Evolutionary conservation across 345 rosid species (phyloP).

Genomic region (Eucalyptus fibrosa): DNA sequence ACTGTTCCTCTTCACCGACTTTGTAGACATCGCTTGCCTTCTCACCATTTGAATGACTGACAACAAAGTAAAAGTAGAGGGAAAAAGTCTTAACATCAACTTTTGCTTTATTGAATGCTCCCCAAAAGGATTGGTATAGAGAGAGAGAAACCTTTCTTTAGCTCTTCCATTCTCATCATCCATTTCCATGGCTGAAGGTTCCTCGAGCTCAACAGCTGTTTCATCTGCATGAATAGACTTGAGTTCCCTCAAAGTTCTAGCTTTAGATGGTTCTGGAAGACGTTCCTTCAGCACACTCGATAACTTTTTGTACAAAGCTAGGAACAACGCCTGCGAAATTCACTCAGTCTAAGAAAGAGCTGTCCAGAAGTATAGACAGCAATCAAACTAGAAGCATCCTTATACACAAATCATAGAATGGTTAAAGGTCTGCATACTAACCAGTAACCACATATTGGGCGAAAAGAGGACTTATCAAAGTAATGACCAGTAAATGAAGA

Average conservation of each 20-base stretch:
- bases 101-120: background rate
- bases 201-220: conserved; percentile 44
- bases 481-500: background rate
- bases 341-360: background rate
- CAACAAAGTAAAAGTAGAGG: background rate
- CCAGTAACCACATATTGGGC: background rate
- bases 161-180: conserved; percentile 53
- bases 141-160: conserved; percentile 15
- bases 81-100: background rate
- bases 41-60: conserved; percentile 46
- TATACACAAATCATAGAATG: background rate
- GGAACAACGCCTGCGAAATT: conserved; percentile 46
- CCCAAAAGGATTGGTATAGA: background rate
- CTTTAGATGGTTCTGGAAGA: conserved; percentile 64
- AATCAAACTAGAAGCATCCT: background rate
- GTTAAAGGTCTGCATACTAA: background rate
- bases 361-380: background rate
- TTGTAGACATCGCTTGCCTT: conserved; percentile 11
- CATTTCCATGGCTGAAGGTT: conserved; percentile 71
- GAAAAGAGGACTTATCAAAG: background rate
- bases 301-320: conserved; percentile 53
- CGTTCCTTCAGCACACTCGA: conserved; percentile 62
- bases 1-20: conserved; percentile 76
- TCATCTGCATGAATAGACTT: conserved; percentile 40
- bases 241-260: conserved; percentile 39